phyloP scores from a whole-genome alignment of 139 green algal species.

The Marvania coccoides region DNA sequence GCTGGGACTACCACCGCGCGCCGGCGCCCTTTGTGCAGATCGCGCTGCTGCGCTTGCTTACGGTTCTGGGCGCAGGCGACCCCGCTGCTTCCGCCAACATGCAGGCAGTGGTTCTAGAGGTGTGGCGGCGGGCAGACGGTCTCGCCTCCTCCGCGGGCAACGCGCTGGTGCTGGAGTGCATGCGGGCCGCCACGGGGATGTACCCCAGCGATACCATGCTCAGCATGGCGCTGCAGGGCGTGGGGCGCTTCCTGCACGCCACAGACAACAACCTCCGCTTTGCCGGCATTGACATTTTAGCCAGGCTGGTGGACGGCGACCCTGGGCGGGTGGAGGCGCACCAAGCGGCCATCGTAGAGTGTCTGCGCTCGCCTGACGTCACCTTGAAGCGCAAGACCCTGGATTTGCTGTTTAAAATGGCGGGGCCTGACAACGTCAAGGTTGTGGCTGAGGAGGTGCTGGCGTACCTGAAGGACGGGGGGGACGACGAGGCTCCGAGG shows the following conservation, averaged over 20 bases:
- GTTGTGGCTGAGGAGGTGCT: slow-evolving; percentile 91
- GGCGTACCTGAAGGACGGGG: slow-evolving; percentile 57
- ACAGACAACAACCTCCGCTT: slow-evolving; percentile 76
- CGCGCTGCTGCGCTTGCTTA: slow-evolving; percentile 87
- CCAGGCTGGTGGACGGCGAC: slow-evolving; percentile 64
- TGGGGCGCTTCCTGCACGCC: slow-evolving; percentile 69
- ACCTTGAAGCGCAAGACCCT: slow-evolving; percentile 92
- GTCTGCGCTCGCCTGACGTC: slow-evolving; percentile 90
- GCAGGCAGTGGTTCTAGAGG: slow-evolving; percentile 69
- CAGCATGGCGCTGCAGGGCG: slow-evolving; percentile 54
- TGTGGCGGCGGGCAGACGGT: slow-evolving; percentile 31
- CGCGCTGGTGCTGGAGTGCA: slow-evolving; percentile 88
- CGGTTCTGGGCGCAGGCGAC: slow-evolving; percentile 70
- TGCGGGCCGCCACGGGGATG: slow-evolving; percentile 83
- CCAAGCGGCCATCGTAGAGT: slow-evolving; percentile 95
- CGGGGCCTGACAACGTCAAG: slow-evolving; percentile 86
- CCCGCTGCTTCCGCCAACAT: slow-evolving; percentile 68
- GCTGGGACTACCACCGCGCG: slow-evolving; percentile 91
- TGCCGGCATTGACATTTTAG: slow-evolving; percentile 78
- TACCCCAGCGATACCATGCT: slow-evolving; percentile 79
- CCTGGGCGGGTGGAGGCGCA: slow-evolving; percentile 54
- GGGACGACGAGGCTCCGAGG: slow-evolving; percentile 46
- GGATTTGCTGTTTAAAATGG: slow-evolving; percentile 95
- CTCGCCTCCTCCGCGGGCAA: slow-evolving; percentile 68
- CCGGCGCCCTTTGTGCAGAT: slow-evolving; percentile 98